Evolutionary conservation across 805 yeast genomes (phyloP).

Genomic region (Saturnispora ahearnii): DNA sequence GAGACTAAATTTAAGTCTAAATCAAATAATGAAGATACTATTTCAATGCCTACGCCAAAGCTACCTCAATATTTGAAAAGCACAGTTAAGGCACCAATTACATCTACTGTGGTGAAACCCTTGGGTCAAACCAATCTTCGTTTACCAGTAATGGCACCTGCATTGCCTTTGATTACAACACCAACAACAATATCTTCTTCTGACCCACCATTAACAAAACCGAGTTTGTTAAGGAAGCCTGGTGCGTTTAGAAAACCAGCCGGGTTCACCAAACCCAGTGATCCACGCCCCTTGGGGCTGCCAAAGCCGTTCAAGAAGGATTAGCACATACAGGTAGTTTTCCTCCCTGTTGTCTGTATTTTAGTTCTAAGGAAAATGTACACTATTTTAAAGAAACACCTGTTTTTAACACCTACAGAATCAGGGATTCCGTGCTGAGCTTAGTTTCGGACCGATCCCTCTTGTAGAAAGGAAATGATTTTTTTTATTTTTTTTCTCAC

Average conservation of each 20-base stretch:
- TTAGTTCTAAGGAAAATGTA: background rate
- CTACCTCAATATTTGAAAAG: constrained; percentile 9
- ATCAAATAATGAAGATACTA: background rate
- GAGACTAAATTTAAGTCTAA: background rate
- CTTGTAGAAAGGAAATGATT: background rate
- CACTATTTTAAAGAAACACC: background rate
- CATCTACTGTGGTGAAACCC: constrained; percentile 7
- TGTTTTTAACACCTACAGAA: background rate
- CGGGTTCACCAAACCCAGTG: background rate
- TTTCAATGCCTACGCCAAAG: constrained; percentile 11
- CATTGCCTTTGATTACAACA: background rate
- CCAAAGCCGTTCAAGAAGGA: background rate
- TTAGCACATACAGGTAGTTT: background rate
- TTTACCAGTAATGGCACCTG: background rate
- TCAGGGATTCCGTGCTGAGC: background rate
- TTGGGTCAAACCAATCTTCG: background rate
- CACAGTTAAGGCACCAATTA: constrained; percentile 4
- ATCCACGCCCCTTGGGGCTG: background rate
- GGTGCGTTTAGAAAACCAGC: constrained; percentile 28
- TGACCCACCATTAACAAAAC: constrained; percentile 5
- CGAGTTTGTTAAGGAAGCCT: constrained; percentile 24
- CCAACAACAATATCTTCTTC: background rate
- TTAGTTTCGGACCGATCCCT: background rate
- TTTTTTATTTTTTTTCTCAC: background rate
- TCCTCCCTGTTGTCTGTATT: background rate